A percentile compares a stretch with the other conserved stretches of the same genome.
Conservation (phyloP, 2,329 filamentous ascomycete genomes). For the Xylariaceae sp. region DNA sequence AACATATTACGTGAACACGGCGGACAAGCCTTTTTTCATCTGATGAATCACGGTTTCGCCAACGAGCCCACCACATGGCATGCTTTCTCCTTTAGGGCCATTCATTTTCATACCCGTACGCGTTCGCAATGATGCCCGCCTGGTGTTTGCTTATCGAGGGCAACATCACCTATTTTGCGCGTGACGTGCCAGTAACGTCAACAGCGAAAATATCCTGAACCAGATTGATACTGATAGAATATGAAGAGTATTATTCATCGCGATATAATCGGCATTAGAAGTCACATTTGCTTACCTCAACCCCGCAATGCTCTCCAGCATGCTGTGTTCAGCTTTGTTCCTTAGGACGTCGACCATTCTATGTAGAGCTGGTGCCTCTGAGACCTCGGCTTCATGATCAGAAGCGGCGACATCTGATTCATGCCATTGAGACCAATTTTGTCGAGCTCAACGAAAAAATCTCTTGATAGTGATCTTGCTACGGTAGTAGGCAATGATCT, state of each 20-base stretch:
- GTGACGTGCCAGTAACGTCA: conserved; percentile 20
- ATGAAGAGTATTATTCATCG: too few species aligned
- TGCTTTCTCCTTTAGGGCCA: conserved; percentile 9
- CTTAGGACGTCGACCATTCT: conserved; percentile 20
- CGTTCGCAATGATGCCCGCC: conserved; percentile 25
- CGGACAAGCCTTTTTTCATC: too few species aligned
- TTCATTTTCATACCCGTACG: too few species aligned
- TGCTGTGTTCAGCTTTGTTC: conserved; percentile 20
- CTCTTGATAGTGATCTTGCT: conserved; percentile 9
- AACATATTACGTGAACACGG: too few species aligned
- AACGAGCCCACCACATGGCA: conserved; percentile 19
- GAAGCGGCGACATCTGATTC: conserved; percentile 17
- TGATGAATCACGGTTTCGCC: too few species aligned
- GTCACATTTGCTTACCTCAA: conserved; percentile 9
- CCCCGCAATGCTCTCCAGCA: conserved; percentile 20
- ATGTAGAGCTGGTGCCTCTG: conserved; percentile 13
- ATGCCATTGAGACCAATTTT: conserved; percentile 21
- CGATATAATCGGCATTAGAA: too few species aligned
- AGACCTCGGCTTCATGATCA: conserved; percentile 16
- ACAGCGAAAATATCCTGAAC: conserved; percentile 20
- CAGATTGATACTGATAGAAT: conserved; percentile 15
- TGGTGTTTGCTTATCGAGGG: conserved; percentile 23
- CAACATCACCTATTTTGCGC: conserved; percentile 19
- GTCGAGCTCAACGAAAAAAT: conserved; percentile 16
- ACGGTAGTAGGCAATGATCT: conserved; percentile 21